Evolutionary conservation across 352 stramenopile species (phyloP).

Genomic region (Phytophthora ohioensis): DNA sequence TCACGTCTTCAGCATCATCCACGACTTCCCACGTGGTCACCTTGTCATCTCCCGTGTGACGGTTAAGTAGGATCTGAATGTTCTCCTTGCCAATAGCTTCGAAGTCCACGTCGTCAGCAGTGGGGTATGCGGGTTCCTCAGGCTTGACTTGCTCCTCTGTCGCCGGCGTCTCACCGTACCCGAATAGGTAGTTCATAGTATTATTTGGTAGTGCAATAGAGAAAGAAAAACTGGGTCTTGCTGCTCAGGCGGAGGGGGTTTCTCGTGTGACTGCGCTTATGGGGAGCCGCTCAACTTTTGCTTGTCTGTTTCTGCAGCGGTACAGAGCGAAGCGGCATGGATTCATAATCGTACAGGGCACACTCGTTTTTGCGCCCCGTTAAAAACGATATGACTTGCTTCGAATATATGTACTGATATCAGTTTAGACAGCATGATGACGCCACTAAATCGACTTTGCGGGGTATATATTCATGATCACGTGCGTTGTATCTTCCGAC

Average conservation of each 20-base stretch:
- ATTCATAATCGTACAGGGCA: conserved; percentile 6
- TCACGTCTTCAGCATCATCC: conserved; percentile 53
- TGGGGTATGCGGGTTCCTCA: conserved; percentile 51
- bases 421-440: conserved; percentile 16
- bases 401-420: conserved; percentile 4
- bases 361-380: conserved; percentile 12
- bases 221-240: neutral
- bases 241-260: conserved; percentile 25
- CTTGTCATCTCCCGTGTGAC: conserved; percentile 67
- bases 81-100: conserved; percentile 68
- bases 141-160: conserved; percentile 40
- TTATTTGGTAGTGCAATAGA: neutral
- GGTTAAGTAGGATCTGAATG: conserved; percentile 69
- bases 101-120: conserved; percentile 68
- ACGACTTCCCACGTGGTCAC: conserved; percentile 80
- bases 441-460: conserved; percentile 13
- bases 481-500: neutral
- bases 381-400: neutral
- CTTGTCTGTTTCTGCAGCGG: conserved; percentile 26
- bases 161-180: conserved; percentile 34
- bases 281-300: neutral
- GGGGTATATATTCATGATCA: conserved; percentile 7
- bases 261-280: conserved; percentile 23
- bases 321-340: conserved; percentile 31
- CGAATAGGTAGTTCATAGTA: conserved; percentile 53